These are phyloP conservation scores for Globisporangium rhizosaccharum DNA, from an alignment of 352 stramenopile species.

Conservation along the genomic window DNA sequence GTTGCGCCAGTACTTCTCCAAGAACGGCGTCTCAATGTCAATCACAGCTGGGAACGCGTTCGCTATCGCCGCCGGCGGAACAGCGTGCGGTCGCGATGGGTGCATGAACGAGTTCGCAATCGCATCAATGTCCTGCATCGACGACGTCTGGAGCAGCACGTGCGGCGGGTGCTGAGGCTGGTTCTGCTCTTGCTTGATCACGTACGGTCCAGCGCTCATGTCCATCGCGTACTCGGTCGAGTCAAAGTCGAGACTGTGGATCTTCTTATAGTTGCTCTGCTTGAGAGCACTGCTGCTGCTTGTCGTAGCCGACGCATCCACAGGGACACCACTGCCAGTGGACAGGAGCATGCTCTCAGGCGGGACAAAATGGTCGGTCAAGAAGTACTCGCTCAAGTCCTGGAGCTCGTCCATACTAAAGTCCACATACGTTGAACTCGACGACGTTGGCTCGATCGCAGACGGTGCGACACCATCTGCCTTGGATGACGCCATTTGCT, in stretches of 20 bases:
- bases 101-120: conserved; percentile 53
- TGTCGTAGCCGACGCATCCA: background rate
- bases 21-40: conserved; percentile 75
- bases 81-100: conserved; percentile 15
- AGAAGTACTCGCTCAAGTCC: conserved; percentile 68
- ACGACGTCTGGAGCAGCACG: conserved; percentile 1
- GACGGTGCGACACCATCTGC: conserved; percentile 7
- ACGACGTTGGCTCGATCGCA: conserved; percentile 27
- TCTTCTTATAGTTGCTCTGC: conserved; percentile 50
- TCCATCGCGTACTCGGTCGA: conserved; percentile 27
- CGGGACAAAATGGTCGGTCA: conserved; percentile 43
- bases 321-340: background rate
- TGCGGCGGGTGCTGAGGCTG: background rate
- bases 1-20: conserved; percentile 90
- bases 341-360: conserved; percentile 5
- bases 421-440: conserved; percentile 41
- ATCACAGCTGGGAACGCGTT: conserved; percentile 46
- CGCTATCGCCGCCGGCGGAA: conserved; percentile 8
- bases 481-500: conserved; percentile 23
- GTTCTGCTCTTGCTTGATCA: conserved; percentile 37
- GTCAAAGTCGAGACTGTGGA: conserved; percentile 75
- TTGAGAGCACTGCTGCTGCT: conserved; percentile 2
- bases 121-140: conserved; percentile 39
- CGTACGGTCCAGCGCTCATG: conserved; percentile 8
- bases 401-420: conserved; percentile 71